phyloP scores from a whole-genome alignment of 768 basidiomycete genomes.

The Phlebiopsis flavidoalba region DNA sequence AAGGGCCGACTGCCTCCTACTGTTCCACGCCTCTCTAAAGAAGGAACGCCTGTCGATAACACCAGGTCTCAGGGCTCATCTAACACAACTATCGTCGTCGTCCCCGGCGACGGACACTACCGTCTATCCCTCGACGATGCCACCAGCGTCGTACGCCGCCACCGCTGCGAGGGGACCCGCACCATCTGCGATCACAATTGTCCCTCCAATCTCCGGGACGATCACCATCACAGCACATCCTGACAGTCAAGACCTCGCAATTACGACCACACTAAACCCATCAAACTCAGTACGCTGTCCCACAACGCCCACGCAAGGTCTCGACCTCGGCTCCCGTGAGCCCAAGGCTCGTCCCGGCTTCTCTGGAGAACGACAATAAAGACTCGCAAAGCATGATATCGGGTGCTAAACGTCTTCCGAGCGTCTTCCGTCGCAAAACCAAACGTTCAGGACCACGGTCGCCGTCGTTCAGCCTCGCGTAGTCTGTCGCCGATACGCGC shows the following conservation, averaged over 20 bases:
- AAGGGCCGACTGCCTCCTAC: neutral
- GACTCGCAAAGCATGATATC: too few species aligned
- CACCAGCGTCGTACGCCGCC: neutral
- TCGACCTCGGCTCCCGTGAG: neutral
- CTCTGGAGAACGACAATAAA: neutral
- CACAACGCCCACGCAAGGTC: neutral
- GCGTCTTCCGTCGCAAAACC: neutral
- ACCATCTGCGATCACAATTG: neutral
- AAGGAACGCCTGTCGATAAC: neutral
- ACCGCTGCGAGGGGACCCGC: neutral
- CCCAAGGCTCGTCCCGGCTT: neutral
- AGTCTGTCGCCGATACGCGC: neutral
- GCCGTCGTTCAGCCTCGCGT: neutral
- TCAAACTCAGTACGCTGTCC: neutral
- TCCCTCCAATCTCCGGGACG: slow-evolving; percentile 5
- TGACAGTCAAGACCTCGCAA: neutral
- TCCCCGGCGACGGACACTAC: neutral
- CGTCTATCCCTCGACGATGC: neutral
- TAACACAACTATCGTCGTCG: neutral
- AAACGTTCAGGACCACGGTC: neutral
- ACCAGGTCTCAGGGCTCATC: neutral
- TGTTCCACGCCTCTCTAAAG: neutral
- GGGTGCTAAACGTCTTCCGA: neutral
- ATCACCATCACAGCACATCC: slow-evolving; percentile 5
- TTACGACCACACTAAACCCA: neutral